A percentile compares a stretch with the other conserved stretches of the same genome.
Conservation (phyloP, 805 yeast genomes). For the Nakazawaea populi region DNA sequence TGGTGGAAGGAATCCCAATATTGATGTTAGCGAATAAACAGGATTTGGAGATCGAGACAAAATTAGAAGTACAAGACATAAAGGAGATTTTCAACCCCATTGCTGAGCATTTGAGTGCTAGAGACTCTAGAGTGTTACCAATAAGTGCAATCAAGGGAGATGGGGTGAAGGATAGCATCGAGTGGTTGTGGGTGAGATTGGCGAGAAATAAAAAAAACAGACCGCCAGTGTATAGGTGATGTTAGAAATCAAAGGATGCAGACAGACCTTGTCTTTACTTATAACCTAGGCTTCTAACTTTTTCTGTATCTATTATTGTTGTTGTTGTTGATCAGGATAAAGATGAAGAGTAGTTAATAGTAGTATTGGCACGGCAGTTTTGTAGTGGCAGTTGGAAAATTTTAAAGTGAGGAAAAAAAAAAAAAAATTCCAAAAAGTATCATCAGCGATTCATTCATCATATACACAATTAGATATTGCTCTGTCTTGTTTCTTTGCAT, state of each 20-base stretch:
- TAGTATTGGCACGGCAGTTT: not conserved
- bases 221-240: conserved; percentile 42
- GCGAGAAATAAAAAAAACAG: conserved; percentile 57
- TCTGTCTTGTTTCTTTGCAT: no score
- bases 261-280: no score
- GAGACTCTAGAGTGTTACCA: conserved; percentile 87
- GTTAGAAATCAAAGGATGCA: no score
- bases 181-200: conserved; percentile 77
- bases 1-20: conserved; percentile 75
- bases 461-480: no score
- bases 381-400: not conserved
- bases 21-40: conserved; percentile 95
- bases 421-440: not conserved
- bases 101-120: conserved; percentile 80
- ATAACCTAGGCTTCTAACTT: no score
- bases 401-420: not conserved
- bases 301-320: no score
- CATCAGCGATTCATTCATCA: no score
- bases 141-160: conserved; percentile 80
- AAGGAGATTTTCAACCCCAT: conserved; percentile 78
- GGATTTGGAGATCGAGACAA: conserved; percentile 47
- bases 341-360: not conserved
- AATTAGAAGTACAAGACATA: conserved; percentile 71
- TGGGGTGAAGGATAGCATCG: conserved; percentile 82
- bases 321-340: not conserved